Evolutionary conservation across 2,329 filamentous ascomycete genomes (phyloP), one percentile per base, ranked within the genome.

Genomic region (Plectosphaerella cucumerina): DNA sequence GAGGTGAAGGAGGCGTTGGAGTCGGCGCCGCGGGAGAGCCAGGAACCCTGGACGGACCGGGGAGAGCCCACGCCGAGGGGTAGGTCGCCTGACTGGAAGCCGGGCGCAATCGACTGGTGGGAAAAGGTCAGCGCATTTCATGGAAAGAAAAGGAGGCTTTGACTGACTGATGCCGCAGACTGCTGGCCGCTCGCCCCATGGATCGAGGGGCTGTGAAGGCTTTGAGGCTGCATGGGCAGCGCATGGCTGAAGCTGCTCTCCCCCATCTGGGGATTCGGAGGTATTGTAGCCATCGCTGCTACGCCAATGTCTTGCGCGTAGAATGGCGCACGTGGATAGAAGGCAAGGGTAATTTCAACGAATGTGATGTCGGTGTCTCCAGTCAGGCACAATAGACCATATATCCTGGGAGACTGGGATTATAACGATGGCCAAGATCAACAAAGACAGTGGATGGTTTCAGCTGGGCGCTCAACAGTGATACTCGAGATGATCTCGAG

Each of bases 1-100:
- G 68, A 71, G 2, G 60, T 62, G 43, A 70, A 68, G 2, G 68
- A 70, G 6, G 59, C 56, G 51, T 60, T 66, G 12, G 67, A 69
- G 45, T 69, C 62, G 49, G 59, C 56, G 22, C 63, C 62, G 4
- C 65, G 60, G 17, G 66, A 65, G 6, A 62, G 59, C 62, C 63
- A 68, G 6, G 66, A 69, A 3, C 52, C 56, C 10, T 65, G 60
- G 17, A 58, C 57, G 2, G 67, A 69, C 5, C 60, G 57, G 1
- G 67, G 66, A 1, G 65, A 65, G 23, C 63, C 64, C 2, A 58
- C 58, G 11, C 63, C 66, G 1, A 64, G 62, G 0, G 60, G 62
- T 8, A 70, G 45, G 23, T 57, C 53, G 11, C 53, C 51, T 5
- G 51, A 44, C 43, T 65, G 63, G 52, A 68, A 66, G 2, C 59